Evolutionary conservation across 2,329 filamentous ascomycete genomes (phyloP).

Genomic region (Ustulina deusta): DNA sequence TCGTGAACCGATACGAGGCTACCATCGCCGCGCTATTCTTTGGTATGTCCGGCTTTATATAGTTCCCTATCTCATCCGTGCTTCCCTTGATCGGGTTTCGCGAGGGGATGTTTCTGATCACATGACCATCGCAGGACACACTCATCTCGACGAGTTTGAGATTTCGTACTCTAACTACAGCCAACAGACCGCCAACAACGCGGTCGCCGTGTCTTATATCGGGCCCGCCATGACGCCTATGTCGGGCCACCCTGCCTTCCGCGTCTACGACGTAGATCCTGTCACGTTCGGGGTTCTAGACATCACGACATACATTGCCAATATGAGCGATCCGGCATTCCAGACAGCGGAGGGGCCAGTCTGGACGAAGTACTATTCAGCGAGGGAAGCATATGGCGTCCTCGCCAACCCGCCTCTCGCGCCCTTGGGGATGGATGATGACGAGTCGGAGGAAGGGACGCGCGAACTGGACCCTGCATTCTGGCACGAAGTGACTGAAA

Average conservation of each 20-base stretch:
- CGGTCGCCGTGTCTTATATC: slow-evolving; percentile 65
- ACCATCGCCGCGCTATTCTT: slow-evolving; percentile 69
- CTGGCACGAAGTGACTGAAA: slow-evolving; percentile 68
- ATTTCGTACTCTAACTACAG: slow-evolving; percentile 65
- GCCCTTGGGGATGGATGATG: slow-evolving; percentile 48
- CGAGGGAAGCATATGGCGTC: slow-evolving; percentile 64
- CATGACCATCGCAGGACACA: slow-evolving; percentile 55
- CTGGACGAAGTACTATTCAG: slow-evolving; percentile 69
- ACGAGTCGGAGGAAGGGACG: neutral
- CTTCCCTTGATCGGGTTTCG: neutral
- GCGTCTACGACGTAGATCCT: slow-evolving; percentile 69
- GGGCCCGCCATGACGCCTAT: slow-evolving; percentile 66
- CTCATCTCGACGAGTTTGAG: slow-evolving; percentile 68
- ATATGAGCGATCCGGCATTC: slow-evolving; percentile 60
- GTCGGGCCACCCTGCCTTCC: slow-evolving; percentile 67
- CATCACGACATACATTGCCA: slow-evolving; percentile 65
- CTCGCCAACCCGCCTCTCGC: slow-evolving; percentile 57
- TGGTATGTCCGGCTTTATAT: slow-evolving; percentile 46
- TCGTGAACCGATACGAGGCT: slow-evolving; percentile 64
- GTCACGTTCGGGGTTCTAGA: slow-evolving; percentile 68
- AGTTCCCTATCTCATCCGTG: neutral
- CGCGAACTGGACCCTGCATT: slow-evolving; percentile 65
- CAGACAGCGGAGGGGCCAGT: slow-evolving; percentile 57
- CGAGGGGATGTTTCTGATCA: neutral
- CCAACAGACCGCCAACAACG: slow-evolving; percentile 56